Percentiles rank a stretch among this genome's conserved stretches.
Conservation (phyloP, 441 rosid genomes). For the Cnidoscolus chayamansa region DNA sequence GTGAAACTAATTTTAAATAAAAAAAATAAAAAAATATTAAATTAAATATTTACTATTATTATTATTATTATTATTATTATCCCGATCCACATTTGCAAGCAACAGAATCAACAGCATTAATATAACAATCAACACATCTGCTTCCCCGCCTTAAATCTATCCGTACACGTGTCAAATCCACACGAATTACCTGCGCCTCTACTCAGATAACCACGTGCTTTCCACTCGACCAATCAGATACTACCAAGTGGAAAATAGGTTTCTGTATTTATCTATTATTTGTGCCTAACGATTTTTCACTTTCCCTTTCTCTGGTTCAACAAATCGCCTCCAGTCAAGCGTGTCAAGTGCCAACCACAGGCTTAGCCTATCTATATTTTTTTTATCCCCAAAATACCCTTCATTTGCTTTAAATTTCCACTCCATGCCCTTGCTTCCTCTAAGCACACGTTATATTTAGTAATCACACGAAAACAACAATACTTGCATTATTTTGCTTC, state of each 20-base stretch:
- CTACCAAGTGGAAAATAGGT: neutral
- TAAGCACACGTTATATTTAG: neutral
- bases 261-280: neutral
- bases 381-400: slow-evolving; percentile 18
- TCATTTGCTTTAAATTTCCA: slow-evolving; percentile 6
- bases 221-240: neutral
- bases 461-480: neutral
- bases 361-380: neutral
- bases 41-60: no score
- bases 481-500: neutral
- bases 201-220: slow-evolving; percentile 2
- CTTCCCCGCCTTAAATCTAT: neutral
- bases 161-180: slow-evolving; percentile 19
- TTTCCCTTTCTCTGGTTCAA: no score
- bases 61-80: no score
- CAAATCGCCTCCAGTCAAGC: no score
- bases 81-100: neutral
- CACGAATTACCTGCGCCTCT: slow-evolving; percentile 9
- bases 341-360: no score
- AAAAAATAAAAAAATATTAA: no score
- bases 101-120: neutral
- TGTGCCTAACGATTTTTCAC: no score
- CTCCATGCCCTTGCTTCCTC: neutral
- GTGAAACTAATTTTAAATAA: no score
- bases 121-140: neutral